Conservation (phyloP, 495 filamentous ascomycete genomes). For the Talaromyces adpressus region DNA sequence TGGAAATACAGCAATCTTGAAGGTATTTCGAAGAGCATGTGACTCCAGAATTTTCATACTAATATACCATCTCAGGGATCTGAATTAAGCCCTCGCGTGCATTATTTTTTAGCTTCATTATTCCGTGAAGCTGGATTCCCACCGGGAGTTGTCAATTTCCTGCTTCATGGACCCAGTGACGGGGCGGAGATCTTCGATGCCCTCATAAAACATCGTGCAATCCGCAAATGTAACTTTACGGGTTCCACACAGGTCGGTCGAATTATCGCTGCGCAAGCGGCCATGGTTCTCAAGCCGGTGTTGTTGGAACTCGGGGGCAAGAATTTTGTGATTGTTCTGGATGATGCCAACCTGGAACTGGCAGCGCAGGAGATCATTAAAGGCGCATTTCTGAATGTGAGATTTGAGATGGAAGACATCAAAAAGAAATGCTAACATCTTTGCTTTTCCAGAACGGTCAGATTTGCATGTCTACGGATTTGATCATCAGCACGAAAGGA, state of each 20-base stretch:
- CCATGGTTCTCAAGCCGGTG: constrained; percentile 49
- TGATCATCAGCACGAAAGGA: constrained; percentile 70
- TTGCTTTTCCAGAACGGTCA: constrained; percentile 48
- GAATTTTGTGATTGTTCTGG: constrained; percentile 50
- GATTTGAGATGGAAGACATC: background rate
- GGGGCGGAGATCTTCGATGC: constrained; percentile 47
- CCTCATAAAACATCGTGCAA: constrained; percentile 48
- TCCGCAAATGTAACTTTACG: constrained; percentile 59
- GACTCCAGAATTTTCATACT: no score
- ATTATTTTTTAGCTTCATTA: constrained; percentile 63
- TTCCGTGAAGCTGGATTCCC: constrained; percentile 70
- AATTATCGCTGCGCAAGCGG: constrained; percentile 49
- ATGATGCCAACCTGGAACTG: constrained; percentile 51
- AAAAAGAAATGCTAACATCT: background rate
- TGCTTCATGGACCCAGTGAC: constrained; percentile 46
- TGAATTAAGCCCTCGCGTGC: constrained; percentile 68
- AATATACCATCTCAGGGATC: constrained; percentile 33
- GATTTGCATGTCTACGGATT: constrained; percentile 89
- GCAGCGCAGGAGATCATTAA: constrained; percentile 44
- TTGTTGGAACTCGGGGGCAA: constrained; percentile 59
- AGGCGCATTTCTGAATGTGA: constrained; percentile 44
- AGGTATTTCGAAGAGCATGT: constrained; percentile 21
- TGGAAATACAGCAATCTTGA: constrained; percentile 71
- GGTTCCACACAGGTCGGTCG: constrained; percentile 49
- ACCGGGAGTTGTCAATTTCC: constrained; percentile 47